Evolutionary conservation across 257 asterid genomes (phyloP), one percentile per base, ranked within the genome.

Genomic region (Przewalskia tangutica): DNA sequence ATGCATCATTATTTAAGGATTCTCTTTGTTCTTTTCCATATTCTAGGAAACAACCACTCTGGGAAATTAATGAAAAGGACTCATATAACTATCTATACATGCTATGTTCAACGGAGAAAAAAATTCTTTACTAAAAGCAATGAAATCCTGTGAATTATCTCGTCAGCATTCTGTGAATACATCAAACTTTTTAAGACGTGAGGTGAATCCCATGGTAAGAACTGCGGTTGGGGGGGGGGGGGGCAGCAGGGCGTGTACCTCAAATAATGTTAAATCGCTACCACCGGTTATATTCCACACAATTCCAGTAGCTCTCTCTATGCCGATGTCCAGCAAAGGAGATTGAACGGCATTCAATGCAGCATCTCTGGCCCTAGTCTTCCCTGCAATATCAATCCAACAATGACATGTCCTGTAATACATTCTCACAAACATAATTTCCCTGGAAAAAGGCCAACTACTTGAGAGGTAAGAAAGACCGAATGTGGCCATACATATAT

Each of bases 241-340:
- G 10, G 59, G 13, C 7, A 60, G 62, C 81, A 60, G 85, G 48
- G 55, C 67, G n/a, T 14, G 79, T 86, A 94, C 98, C 97, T 94
- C 97, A 86, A 93, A 91, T 88, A 94, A 87, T 80, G 98, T 94
- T 80, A 94, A 85, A 86, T 95, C 99, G 67, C 82, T 91, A 82
- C 99, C 99, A 56, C 99, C 99, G 38, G 99, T 93, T 77, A 95
- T 95, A 84, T 93, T 95, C 98, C 98, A 95, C 85, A 95, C 99
- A 86, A 95, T 93, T 64, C 99, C 99, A 53, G 98, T 93, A 83
- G 99, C 99, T 81, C 97, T 92, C 88, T 95, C 97, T 77, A 95
- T 93, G 77, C 98, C 98, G 40, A 93, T 90, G 86, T 93, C 99
- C 82, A 95, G 79, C 84, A 95, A 89, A 82, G 99, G 99, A 84